Evolutionary conservation across 192 early-diverging fungal genomes (phyloP).

Genomic region (Coemansia sp.): DNA sequence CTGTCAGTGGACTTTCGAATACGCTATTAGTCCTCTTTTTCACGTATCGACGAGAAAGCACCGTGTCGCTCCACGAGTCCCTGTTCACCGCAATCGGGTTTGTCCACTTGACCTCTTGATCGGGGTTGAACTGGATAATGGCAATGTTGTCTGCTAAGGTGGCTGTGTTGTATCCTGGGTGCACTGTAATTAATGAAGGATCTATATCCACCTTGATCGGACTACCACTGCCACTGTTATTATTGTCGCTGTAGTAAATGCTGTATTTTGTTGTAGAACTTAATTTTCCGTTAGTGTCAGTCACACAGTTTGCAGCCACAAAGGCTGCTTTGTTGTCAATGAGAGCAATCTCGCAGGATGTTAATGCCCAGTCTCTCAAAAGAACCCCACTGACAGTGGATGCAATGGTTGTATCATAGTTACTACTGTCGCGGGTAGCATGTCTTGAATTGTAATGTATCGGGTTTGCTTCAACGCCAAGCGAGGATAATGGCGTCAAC

Average conservation of each 20-base stretch:
- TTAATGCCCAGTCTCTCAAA: conserved; percentile 33
- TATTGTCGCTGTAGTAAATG: conserved; percentile 17
- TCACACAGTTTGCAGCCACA: conserved; percentile 41
- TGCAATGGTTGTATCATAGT: not conserved
- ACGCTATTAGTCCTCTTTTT: not conserved
- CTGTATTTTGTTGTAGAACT: conserved; percentile 14
- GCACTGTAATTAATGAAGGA: conserved; percentile 15
- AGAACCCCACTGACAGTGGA: conserved; percentile 12
- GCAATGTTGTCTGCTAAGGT: conserved; percentile 46
- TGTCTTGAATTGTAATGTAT: not conserved
- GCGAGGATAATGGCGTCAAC: not conserved
- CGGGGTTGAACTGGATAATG: conserved; percentile 15
- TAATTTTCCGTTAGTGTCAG: conserved; percentile 11
- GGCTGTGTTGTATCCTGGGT: conserved; percentile 19
- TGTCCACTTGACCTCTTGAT: conserved; percentile 10
- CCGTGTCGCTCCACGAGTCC: conserved; percentile 14
- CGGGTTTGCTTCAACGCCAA: not conserved
- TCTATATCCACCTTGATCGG: not conserved
- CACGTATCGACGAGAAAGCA: conserved; percentile 21
- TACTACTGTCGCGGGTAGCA: not conserved
- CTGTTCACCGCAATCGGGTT: conserved; percentile 26
- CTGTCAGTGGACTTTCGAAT: conserved; percentile 10
- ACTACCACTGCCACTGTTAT: not conserved
- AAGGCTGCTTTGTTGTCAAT: conserved; percentile 35
- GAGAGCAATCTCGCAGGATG: conserved; percentile 48